These are phyloP conservation scores for Cystobasidium onofrii DNA, from an alignment of 768 basidiomycete species.

Conservation along the genomic window DNA sequence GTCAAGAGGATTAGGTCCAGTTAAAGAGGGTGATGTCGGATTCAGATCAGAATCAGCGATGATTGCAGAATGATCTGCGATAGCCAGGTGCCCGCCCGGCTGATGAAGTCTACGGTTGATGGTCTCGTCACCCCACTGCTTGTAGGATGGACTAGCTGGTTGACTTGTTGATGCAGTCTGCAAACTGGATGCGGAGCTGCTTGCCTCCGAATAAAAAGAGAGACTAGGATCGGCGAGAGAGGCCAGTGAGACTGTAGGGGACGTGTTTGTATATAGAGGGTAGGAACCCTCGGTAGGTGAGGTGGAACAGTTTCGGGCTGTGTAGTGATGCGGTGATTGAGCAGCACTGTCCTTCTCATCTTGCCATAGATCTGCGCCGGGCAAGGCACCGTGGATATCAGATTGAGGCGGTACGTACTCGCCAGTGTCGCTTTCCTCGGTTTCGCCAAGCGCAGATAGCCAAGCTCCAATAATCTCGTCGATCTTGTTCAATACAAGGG, in stretches of 20 bases:
- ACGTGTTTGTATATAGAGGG: not conserved
- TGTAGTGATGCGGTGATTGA: too few species aligned
- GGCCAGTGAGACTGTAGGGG: not conserved
- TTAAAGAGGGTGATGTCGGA: not conserved
- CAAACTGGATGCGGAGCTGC: not conserved
- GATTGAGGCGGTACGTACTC: slow-evolving; percentile 33
- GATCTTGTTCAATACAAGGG: slow-evolving; percentile 64
- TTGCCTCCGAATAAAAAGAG: not conserved
- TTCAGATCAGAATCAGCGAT: not conserved
- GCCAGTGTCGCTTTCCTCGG: slow-evolving; percentile 58
- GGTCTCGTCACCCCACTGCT: not conserved
- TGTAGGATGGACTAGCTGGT: not conserved
- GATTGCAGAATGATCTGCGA: not conserved
- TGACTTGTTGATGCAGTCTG: not conserved
- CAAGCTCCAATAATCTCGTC: slow-evolving; percentile 77
- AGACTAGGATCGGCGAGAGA: not conserved
- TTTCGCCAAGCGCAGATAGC: slow-evolving; percentile 78
- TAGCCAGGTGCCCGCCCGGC: not conserved
- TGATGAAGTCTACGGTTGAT: not conserved
- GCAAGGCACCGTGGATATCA: too few species aligned
- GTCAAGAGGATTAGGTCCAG: not conserved
- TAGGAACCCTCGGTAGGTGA: too few species aligned
- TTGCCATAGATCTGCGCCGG: slow-evolving; percentile 25
- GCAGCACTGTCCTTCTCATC: not conserved
- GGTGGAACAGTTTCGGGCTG: too few species aligned